Evolutionary conservation across 768 basidiomycete genomes (phyloP).

Genomic region (Hemileccinum rubropunctum): DNA sequence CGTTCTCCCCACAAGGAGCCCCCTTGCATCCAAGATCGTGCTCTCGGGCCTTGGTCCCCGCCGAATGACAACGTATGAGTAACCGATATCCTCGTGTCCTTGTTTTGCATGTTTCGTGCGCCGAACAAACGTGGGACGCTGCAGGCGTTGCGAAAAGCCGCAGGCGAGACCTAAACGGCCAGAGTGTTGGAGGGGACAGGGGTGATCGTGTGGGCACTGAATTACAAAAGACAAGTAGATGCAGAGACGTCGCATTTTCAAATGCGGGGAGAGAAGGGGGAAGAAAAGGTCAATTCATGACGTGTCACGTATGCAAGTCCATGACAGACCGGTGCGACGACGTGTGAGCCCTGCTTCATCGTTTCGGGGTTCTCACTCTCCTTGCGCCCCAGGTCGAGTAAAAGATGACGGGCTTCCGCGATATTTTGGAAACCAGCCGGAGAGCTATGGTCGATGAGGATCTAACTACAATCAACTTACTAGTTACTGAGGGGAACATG

Average conservation of each 20-base stretch:
- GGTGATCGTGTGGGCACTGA: slow-evolving; percentile 88
- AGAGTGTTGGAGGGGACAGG: slow-evolving; percentile 73
- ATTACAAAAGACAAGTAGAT: slow-evolving; percentile 3
- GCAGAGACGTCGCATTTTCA: slow-evolving; percentile 13
- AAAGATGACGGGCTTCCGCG: slow-evolving; percentile 71
- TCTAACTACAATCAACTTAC: slow-evolving; percentile 39
- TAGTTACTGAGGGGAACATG: background rate
- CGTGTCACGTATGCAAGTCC: background rate
- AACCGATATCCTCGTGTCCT: slow-evolving; percentile 85
- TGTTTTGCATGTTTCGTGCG: slow-evolving; percentile 81
- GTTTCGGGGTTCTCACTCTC: slow-evolving; percentile 50
- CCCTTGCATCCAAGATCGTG: slow-evolving; percentile 2
- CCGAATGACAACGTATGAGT: slow-evolving; percentile 87
- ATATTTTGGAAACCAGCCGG: slow-evolving; percentile 73
- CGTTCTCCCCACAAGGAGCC: slow-evolving; percentile 24
- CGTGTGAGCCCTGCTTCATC: slow-evolving; percentile 60
- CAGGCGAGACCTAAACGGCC: slow-evolving; percentile 59
- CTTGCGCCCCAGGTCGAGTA: slow-evolving; percentile 62
- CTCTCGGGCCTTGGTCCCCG: slow-evolving; percentile 66
- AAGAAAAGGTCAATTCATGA: background rate
- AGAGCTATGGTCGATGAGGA: slow-evolving; percentile 84
- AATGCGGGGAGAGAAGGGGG: slow-evolving; percentile 13
- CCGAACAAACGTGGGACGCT: slow-evolving; percentile 82
- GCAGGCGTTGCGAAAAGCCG: slow-evolving; percentile 84
- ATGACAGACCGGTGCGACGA: slow-evolving; percentile 82